A percentile compares a stretch with the other conserved stretches of the same genome.
These are phyloP conservation scores for Phytophthora pisi DNA, from an alignment of 352 stramenopile genomes.

Conservation along the genomic window DNA sequence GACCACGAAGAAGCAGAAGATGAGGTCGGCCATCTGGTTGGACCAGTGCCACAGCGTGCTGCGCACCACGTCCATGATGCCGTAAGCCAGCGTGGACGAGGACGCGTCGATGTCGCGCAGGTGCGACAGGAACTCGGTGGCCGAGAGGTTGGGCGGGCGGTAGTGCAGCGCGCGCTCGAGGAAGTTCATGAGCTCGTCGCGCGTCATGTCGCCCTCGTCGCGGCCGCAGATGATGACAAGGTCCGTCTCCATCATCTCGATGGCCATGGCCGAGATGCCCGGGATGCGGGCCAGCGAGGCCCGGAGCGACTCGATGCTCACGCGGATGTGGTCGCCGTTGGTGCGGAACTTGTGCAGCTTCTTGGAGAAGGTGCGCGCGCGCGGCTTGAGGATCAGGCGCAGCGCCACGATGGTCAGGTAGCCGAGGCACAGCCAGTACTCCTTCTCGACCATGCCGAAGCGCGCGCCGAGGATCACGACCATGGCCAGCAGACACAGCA, in stretches of 20 bases:
- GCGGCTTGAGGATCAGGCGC: conserved; percentile 86
- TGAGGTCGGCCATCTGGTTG: conserved; percentile 75
- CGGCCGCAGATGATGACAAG: conserved; percentile 88
- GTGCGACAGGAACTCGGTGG: conserved; percentile 84
- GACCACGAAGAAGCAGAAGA: conserved; percentile 80
- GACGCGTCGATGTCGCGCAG: conserved; percentile 86
- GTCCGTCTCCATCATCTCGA: conserved; percentile 92
- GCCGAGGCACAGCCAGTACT: conserved; percentile 74
- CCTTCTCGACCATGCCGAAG: conserved; percentile 59
- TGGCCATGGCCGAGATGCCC: conserved; percentile 77
- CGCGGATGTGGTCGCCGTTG: conserved; percentile 85
- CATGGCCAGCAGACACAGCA: conserved; percentile 75
- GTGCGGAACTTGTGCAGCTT: conserved; percentile 89
- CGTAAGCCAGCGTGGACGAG: conserved; percentile 77
- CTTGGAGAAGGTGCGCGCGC: conserved; percentile 84
- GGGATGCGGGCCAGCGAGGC: conserved; percentile 82
- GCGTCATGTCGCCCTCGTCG: conserved; percentile 86
- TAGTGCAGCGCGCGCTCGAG: conserved; percentile 82
- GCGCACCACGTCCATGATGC: conserved; percentile 74
- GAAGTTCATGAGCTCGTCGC: conserved; percentile 89
- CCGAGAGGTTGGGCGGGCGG: conserved; percentile 71
- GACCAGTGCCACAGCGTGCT: conserved; percentile 87
- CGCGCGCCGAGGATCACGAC: conserved; percentile 56
- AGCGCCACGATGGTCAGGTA: conserved; percentile 74
- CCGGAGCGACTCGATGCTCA: conserved; percentile 86